phyloP scores from a whole-genome alignment of 176 grass and related monocot species.

The Rhipidocladum racemiflorum region DNA sequence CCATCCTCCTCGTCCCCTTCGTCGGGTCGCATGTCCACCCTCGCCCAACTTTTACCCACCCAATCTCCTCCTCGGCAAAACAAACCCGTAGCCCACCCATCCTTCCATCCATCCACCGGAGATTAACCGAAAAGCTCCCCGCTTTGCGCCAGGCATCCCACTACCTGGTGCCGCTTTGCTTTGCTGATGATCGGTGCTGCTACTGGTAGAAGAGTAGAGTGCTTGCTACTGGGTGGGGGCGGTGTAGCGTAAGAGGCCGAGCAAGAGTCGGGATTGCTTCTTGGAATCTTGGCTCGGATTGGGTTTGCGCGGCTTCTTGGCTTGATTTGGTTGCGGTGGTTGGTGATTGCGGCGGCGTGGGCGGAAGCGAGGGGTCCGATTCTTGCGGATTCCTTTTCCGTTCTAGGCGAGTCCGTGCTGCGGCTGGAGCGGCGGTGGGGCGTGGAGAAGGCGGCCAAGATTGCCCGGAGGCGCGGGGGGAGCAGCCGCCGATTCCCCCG shows the following conservation, averaged over 20 bases:
- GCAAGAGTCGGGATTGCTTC: slow-evolving; percentile 17
- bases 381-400: neutral
- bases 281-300: no score
- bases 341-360: neutral
- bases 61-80: slow-evolving; percentile 36
- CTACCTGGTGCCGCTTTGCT: neutral
- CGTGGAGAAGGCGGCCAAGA: neutral
- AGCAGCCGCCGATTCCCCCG: slow-evolving; percentile 9
- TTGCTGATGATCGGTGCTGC: neutral
- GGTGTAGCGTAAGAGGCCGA: neutral
- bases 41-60: slow-evolving; percentile 9
- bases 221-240: neutral
- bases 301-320: neutral
- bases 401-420: neutral
- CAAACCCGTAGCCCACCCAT: slow-evolving; percentile 3
- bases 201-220: neutral
- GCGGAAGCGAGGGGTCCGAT: slow-evolving; percentile 16
- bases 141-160: neutral
- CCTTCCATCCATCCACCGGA: neutral
- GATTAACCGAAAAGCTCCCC: neutral
- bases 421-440: neutral
- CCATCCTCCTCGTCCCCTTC: neutral
- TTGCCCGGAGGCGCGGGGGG: slow-evolving; percentile 4
- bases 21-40: slow-evolving; percentile 18
- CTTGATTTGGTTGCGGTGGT: neutral